Conservation (phyloP, 1,284 basidiomycete genomes). For the Puccinia coronata region DNA sequence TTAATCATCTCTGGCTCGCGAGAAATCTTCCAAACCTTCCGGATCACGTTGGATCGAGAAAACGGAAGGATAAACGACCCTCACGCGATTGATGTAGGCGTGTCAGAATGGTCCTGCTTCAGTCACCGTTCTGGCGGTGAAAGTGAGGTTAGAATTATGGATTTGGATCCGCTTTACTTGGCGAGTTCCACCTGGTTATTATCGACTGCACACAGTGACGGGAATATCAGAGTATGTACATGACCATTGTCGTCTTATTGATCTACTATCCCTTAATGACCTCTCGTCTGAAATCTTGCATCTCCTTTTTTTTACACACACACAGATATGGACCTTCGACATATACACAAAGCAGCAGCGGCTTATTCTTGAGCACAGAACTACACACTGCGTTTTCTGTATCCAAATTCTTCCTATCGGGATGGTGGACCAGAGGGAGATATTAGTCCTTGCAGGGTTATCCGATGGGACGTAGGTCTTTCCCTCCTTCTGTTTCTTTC, state of each 20-base stretch:
- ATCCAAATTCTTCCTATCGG: neutral
- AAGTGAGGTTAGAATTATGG: slow-evolving; percentile 18
- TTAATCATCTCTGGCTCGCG: slow-evolving; percentile 17
- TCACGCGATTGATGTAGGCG: neutral
- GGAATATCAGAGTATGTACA: neutral
- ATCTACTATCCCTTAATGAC: neutral
- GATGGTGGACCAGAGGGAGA: neutral
- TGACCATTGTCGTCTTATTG: neutral
- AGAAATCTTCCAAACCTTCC: slow-evolving; percentile 12
- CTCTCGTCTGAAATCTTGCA: neutral
- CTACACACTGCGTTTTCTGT: neutral
- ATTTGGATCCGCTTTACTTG: neutral
- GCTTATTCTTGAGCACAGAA: neutral
- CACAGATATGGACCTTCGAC: slow-evolving; percentile 21
- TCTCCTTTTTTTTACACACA: neutral
- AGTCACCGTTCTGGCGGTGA: neutral
- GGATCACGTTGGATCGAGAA: neutral
- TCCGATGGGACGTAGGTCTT: neutral
- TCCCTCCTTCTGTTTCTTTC: neutral
- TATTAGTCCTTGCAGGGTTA: neutral
- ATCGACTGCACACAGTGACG: slow-evolving; percentile 3
- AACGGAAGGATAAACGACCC: neutral
- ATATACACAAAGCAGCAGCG: neutral
- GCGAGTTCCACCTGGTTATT: neutral
- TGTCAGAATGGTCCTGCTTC: neutral